Evolutionary conservation across 108 stramenopile species (phyloP).

Genomic region (Nitzschia sp.): DNA sequence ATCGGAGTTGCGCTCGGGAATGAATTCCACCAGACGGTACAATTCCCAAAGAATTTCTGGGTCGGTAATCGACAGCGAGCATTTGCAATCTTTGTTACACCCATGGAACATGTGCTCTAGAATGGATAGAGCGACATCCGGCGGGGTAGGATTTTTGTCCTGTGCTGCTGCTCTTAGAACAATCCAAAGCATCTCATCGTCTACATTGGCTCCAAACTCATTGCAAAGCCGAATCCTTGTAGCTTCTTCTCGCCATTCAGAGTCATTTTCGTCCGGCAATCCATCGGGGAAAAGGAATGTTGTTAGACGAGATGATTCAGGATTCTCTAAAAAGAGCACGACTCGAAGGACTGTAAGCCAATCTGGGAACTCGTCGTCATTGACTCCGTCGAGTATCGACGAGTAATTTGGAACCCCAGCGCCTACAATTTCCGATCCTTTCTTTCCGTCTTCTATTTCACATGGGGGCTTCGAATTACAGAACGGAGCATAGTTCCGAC

Average conservation of each 20-base stretch:
- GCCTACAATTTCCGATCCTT: constrained; percentile 33
- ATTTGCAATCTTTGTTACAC: constrained; percentile 27
- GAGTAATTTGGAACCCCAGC: constrained; percentile 53
- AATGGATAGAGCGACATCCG: constrained; percentile 43
- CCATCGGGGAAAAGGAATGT: constrained; percentile 30
- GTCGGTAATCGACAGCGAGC: constrained; percentile 24
- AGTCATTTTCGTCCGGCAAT: constrained; percentile 11
- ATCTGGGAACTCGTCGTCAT: constrained; percentile 16
- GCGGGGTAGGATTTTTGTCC: constrained; percentile 5
- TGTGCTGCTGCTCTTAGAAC: constrained; percentile 32
- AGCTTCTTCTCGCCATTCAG: constrained; percentile 31
- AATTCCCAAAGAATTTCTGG: constrained; percentile 48
- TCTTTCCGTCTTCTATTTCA: constrained; percentile 11
- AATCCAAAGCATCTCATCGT: constrained; percentile 67
- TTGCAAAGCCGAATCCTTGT: constrained; percentile 45
- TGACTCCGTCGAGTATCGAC: constrained; percentile 44
- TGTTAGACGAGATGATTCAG: constrained; percentile 43
- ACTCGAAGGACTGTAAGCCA: constrained; percentile 48
- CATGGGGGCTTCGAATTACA: not conserved
- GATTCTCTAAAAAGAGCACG: constrained; percentile 54
- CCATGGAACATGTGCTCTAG: constrained; percentile 64
- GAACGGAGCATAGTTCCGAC: constrained; percentile 47
- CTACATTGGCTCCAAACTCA: constrained; percentile 53
- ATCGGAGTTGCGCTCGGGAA: constrained; percentile 25
- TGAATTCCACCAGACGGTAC: constrained; percentile 59